Percentiles rank a stretch among this genome's conserved stretches.
phyloP scores from a whole-genome alignment of 176 grass and related monocot species.

The Zoysia japonica region DNA sequence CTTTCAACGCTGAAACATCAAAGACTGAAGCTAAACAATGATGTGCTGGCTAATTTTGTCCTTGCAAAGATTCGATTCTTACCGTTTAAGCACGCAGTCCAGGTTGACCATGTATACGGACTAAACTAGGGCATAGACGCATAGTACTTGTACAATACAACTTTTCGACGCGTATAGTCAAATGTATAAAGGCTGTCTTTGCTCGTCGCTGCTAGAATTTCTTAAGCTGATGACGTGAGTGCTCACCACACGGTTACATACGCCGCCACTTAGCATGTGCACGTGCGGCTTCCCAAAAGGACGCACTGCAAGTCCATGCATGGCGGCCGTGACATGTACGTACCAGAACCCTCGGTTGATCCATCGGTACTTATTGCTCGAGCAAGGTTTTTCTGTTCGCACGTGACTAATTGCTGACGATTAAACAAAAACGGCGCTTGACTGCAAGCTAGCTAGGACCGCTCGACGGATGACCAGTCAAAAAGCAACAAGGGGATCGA shows the following conservation, averaged over 20 bases:
- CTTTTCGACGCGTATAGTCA: not conserved
- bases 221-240: not conserved
- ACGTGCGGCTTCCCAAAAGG: not conserved
- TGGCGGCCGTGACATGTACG: not conserved
- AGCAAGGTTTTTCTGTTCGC: not conserved
- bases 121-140: not conserved
- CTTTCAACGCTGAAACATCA: not conserved
- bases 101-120: not conserved
- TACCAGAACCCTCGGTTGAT: conserved; percentile 3
- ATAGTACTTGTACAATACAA: not conserved
- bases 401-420: conserved; percentile 12
- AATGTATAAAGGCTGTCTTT: conserved; percentile 8
- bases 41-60: not conserved
- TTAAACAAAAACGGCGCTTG: conserved; percentile 30
- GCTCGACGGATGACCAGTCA: conserved; percentile 34
- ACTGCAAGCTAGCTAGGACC: not conserved
- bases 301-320: not conserved
- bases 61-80: not conserved
- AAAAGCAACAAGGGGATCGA: not conserved
- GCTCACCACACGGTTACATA: not conserved
- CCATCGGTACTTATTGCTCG: not conserved
- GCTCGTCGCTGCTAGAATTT: not conserved
- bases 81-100: not conserved
- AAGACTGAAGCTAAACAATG: not conserved
- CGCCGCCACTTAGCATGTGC: not conserved